phyloP scores from a whole-genome alignment of 371 early-diverging fungal species.

The Mortierella sp. region DNA sequence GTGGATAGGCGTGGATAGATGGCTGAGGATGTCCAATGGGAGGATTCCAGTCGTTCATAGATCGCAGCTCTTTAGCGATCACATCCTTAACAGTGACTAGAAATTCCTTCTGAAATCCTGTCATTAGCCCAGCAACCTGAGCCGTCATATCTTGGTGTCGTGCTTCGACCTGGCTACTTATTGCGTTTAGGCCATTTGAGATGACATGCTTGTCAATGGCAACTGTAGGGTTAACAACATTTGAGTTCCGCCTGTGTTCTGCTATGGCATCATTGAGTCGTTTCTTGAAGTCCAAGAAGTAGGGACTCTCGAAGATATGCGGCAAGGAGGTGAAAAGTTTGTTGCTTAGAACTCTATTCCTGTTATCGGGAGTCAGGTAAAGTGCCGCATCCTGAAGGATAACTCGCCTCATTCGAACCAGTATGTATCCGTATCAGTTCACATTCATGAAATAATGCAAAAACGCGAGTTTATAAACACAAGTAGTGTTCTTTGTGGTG shows the following conservation, averaged over 20 bases:
- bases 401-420: conserved; percentile 30
- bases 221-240: conserved; percentile 1
- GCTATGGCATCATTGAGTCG: conserved; percentile 10
- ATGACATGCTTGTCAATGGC: conserved; percentile 1
- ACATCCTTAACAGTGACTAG: too few species aligned
- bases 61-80: too few species aligned
- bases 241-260: neutral
- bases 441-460: too few species aligned
- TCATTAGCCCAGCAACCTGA: neutral
- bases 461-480: too few species aligned
- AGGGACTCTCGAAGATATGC: conserved; percentile 10
- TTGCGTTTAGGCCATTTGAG: neutral
- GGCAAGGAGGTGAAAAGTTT: conserved; percentile 13
- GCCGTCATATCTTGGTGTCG: neutral
- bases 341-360: conserved; percentile 9
- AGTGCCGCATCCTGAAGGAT: conserved; percentile 37
- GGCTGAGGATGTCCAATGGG: too few species aligned
- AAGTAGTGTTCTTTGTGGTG: too few species aligned
- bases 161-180: neutral
- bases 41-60: too few species aligned
- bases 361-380: neutral
- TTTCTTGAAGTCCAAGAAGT: conserved; percentile 18
- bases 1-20: too few species aligned
- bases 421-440: too few species aligned
- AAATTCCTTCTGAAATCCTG: too few species aligned